Percentiles rank a stretch among this genome's conserved stretches.
Evolutionary conservation across 2,329 filamentous ascomycete species (phyloP).

Genomic region (Orbilia brochopaga): DNA sequence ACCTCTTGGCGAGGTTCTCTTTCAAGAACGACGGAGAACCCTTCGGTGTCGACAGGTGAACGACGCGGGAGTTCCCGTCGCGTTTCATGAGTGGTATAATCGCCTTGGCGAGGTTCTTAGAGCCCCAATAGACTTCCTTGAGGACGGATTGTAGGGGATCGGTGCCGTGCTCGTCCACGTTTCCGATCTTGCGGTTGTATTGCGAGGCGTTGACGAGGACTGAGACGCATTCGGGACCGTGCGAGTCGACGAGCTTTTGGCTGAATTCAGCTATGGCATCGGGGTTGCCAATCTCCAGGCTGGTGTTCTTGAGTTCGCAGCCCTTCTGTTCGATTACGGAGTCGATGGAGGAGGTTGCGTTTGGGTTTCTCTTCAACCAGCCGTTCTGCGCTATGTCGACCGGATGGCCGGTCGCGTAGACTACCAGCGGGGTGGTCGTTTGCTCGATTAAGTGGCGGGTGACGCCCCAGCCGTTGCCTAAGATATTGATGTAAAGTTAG

Average conservation of each 20-base stretch:
- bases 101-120: slow-evolving; percentile 39
- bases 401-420: slow-evolving; percentile 20
- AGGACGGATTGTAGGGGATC: slow-evolving; percentile 54
- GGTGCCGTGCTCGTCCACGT: slow-evolving; percentile 29
- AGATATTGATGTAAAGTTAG: not conserved
- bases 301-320: slow-evolving; percentile 3
- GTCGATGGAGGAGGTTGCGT: not conserved
- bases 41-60: slow-evolving; percentile 57
- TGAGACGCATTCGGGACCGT: slow-evolving; percentile 52
- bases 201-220: slow-evolving; percentile 57
- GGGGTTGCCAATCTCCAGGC: slow-evolving; percentile 54
- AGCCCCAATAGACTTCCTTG: slow-evolving; percentile 57
- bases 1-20: slow-evolving; percentile 50
- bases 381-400: not conserved
- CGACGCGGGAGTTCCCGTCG: slow-evolving; percentile 56
- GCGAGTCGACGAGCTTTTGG: slow-evolving; percentile 52
- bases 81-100: slow-evolving; percentile 20
- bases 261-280: slow-evolving; percentile 55
- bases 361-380: not conserved
- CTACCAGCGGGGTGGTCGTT: slow-evolving; percentile 19
- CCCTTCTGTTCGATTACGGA: not conserved
- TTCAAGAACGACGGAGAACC: slow-evolving; percentile 52
- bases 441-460: slow-evolving; percentile 27
- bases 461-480: slow-evolving; percentile 34
- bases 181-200: too few relatives aligned